Base-by-base conservation (phyloP, 768 basidiomycete genomes). In the Tephrocybe sp. region DNA sequence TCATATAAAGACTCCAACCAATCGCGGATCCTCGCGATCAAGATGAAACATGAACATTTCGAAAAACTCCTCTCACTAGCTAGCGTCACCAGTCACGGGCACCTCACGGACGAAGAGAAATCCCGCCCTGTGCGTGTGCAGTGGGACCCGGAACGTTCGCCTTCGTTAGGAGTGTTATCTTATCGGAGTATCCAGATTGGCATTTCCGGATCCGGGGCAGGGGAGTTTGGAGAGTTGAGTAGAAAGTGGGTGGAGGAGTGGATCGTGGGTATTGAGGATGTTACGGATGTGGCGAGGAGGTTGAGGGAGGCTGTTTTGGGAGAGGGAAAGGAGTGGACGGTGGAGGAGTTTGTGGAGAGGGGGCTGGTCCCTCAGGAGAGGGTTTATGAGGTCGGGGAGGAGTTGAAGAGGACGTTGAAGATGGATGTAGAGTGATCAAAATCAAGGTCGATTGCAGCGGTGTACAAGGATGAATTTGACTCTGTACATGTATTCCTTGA, bases 181-280 rank as follows among this genome's bases (percentile, higher is more conserved):
- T 54, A 53, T 16, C 40, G 56, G 30, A 55, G 53, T 17, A 57
- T 60, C 23, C 56, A 57, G 39, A 57, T 60, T 8, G 53, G 58
- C 4, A 53, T 60, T 34, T 56, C 51, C 4, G 41, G 45, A 5
- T 30, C 48, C 13, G n/a, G n/a, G n/a, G n/a, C n/a, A n/a, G n/a
- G n/a, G n/a, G n/a, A n/a, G n/a, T n/a, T n/a, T n/a, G n/a, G n/a
- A n/a, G n/a, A n/a, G n/a, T 38, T 51, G 4, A 47, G 53, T 33
- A 20, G 39, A 36, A 52, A 41, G 17, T 58, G 57, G 54, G 49
- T 57, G 9, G 45, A 55, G 10, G 45, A 55, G 7, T 57, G 55
- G 59, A 55, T 57, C 19, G 39, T 51, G n/a, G 45, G 53, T 22
- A 57, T 55, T 16, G 59, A 59, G 13, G 59, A 60, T 42, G 59